These are phyloP conservation scores for Phyllosticta paracitricarpa DNA, from an alignment of 2,329 filamentous ascomycete genomes.

Conservation along the genomic window DNA sequence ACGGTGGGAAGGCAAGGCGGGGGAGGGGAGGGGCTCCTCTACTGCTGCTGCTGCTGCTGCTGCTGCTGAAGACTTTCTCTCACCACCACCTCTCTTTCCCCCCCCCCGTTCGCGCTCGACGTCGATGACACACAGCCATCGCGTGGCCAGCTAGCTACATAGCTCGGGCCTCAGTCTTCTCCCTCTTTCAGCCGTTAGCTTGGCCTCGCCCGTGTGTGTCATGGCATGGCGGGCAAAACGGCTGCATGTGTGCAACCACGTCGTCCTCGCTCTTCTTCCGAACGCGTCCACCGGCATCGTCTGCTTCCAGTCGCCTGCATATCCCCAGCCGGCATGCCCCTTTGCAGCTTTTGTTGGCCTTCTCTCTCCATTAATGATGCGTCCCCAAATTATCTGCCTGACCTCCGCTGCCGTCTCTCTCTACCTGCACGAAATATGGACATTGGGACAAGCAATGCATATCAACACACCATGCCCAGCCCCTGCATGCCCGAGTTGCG, in stretches of 20 bases:
- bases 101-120: too few relatives aligned
- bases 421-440: neutral
- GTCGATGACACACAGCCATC: too few relatives aligned
- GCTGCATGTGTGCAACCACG: neutral
- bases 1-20: too few relatives aligned
- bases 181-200: too few relatives aligned
- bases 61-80: too few relatives aligned
- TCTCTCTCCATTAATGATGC: neutral
- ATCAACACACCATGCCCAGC: neutral
- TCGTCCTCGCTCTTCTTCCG: neutral
- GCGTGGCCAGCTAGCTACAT: neutral
- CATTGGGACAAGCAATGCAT: neutral
- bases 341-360: neutral
- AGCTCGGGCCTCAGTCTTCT: neutral
- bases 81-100: too few relatives aligned
- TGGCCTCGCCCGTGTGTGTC: neutral
- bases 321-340: neutral
- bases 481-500: neutral
- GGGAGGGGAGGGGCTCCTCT: too few relatives aligned
- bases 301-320: neutral
- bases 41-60: too few relatives aligned
- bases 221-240: neutral
- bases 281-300: neutral
- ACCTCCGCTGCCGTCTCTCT: neutral
- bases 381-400: too few relatives aligned